Conservation (phyloP, 768 basidiomycete species). For the Agaricus subrufescens region DNA sequence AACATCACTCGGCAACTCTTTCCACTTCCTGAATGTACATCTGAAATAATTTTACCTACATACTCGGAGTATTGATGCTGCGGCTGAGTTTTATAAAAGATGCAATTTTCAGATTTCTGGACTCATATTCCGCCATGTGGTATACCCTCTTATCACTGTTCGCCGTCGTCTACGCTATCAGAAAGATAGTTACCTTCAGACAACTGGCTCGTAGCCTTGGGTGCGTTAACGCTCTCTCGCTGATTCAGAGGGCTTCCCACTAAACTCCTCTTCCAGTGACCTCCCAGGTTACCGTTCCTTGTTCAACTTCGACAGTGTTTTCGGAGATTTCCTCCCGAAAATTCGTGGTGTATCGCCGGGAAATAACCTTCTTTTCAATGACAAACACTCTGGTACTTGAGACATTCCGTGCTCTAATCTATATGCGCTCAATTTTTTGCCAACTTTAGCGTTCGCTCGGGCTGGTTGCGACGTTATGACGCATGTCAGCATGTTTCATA, state of each 20-base stretch:
- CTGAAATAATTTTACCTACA: no score
- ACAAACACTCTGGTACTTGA: conserved; percentile 2
- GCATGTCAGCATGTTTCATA: background rate
- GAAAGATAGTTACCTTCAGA: background rate
- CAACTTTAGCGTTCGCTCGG: background rate
- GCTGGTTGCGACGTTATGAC: conserved; percentile 4
- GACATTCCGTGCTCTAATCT: no score
- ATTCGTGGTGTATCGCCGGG: background rate
- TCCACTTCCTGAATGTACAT: no score
- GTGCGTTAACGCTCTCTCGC: background rate
- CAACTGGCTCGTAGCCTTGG: background rate
- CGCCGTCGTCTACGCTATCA: background rate
- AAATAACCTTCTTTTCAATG: background rate
- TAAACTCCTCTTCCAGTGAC: background rate
- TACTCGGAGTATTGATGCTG: no score
- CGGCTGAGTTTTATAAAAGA: no score
- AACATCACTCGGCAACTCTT: no score
- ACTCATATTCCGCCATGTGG: no score
- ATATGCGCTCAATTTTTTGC: background rate
- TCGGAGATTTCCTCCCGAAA: background rate
- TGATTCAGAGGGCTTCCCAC: background rate
- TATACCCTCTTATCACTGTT: background rate
- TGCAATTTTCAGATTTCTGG: no score
- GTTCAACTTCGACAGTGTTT: background rate
- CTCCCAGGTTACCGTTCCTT: background rate